These are phyloP conservation scores for Paulownia fortunei DNA, from an alignment of 257 asterid species.

Conservation along the genomic window DNA sequence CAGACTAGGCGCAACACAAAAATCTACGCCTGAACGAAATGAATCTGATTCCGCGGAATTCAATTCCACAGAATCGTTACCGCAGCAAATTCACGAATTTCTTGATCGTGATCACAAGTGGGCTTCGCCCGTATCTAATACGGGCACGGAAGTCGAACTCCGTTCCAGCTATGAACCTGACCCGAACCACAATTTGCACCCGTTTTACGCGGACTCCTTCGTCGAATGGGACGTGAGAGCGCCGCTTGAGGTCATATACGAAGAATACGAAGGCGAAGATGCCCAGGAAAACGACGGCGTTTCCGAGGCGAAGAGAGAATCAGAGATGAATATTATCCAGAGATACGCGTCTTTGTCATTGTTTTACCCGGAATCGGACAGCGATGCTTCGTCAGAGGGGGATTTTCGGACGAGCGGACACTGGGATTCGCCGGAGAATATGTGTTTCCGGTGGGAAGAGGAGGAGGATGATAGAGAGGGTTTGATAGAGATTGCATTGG, in stretches of 20 bases:
- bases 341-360: slow-evolving; percentile 70
- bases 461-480: slow-evolving; percentile 70
- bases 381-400: slow-evolving; percentile 72
- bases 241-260: slow-evolving; percentile 90
- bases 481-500: slow-evolving; percentile 76
- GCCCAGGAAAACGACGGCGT: slow-evolving; percentile 41
- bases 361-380: slow-evolving; percentile 86
- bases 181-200: not conserved
- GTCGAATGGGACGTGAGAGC: slow-evolving; percentile 91
- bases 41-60: slow-evolving; percentile 24
- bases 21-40: not conserved
- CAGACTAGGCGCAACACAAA: slow-evolving; percentile 62
- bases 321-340: slow-evolving; percentile 51
- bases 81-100: slow-evolving; percentile 14
- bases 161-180: not conserved
- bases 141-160: not conserved
- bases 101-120: slow-evolving; percentile 16
- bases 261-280: slow-evolving; percentile 67
- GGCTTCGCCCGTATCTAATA: slow-evolving; percentile 3
- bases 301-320: slow-evolving; percentile 45
- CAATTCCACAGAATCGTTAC: not conserved
- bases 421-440: slow-evolving; percentile 53
- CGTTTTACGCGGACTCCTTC: slow-evolving; percentile 41
- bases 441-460: slow-evolving; percentile 63
- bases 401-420: slow-evolving; percentile 40